phyloP scores from a whole-genome alignment of 1,284 basidiomycete species.

The Hemileia vastatrix region DNA sequence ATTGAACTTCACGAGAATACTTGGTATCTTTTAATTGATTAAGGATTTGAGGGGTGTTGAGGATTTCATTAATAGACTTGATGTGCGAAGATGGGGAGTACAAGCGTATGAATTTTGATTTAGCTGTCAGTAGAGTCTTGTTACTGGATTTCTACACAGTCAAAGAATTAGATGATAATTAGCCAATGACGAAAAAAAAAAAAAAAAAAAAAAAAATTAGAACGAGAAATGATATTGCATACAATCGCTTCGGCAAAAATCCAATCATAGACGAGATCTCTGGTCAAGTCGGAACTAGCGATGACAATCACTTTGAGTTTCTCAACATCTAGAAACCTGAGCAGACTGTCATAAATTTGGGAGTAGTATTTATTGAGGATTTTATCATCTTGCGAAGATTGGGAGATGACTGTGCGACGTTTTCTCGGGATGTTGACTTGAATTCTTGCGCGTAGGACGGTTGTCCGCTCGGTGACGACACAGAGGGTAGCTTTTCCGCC shows the following conservation, averaged over 20 bases:
- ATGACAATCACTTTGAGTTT: constrained; percentile 81
- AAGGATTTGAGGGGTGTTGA: constrained; percentile 54
- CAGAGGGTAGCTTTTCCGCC: constrained; percentile 79
- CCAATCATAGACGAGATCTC: constrained; percentile 78
- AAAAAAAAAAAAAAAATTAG: not conserved
- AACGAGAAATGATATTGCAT: not conserved
- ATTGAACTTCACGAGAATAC: constrained; percentile 85
- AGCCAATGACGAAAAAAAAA: not conserved
- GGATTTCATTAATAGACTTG: constrained; percentile 84
- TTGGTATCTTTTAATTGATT: constrained; percentile 88
- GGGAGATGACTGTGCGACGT: constrained; percentile 47
- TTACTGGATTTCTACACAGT: constrained; percentile 62
- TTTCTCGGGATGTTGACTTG: constrained; percentile 86
- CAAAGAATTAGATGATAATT: too few species aligned
- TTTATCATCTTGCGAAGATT: constrained; percentile 1
- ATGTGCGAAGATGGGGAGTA: constrained; percentile 90
- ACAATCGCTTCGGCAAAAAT: constrained; percentile 66
- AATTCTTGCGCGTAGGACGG: constrained; percentile 80
- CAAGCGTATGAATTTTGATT: constrained; percentile 79
- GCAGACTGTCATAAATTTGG: constrained; percentile 68
- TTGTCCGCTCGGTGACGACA: constrained; percentile 92
- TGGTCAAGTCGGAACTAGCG: constrained; percentile 91
- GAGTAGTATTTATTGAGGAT: constrained; percentile 5
- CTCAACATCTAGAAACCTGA: constrained; percentile 78
- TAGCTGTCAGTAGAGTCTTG: constrained; percentile 53